Conservation (phyloP, 169 alveolate species). For the Plasmodium berghei region DNA sequence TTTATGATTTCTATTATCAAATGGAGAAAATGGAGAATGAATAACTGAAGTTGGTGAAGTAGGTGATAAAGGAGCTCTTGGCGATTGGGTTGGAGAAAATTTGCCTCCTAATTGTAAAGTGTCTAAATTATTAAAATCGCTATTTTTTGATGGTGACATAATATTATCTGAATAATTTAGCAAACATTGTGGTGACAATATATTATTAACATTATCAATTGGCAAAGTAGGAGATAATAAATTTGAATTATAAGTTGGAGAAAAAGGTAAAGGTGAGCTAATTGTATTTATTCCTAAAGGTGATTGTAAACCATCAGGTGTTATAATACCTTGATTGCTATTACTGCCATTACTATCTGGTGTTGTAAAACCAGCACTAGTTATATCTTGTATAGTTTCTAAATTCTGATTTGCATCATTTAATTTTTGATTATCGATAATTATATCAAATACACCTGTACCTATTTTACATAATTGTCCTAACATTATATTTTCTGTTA, state of each 20-base stretch:
- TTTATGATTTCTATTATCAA: conserved; percentile 28
- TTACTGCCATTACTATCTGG: conserved; percentile 79
- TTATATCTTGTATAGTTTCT: conserved; percentile 86
- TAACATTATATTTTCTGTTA: conserved; percentile 96
- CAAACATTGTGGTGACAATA: conserved; percentile 77
- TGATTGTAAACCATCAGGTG: conserved; percentile 84
- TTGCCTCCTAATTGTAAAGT: conserved; percentile 91
- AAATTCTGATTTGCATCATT: conserved; percentile 90
- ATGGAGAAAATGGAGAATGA: conserved; percentile 78
- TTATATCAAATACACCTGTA: conserved; percentile 93
- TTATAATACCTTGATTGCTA: conserved; percentile 21
- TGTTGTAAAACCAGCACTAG: conserved; percentile 84
- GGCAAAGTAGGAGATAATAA: conserved; percentile 83
- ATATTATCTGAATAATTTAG: conserved; percentile 42
- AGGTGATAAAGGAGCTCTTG: conserved; percentile 92
- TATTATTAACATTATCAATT: conserved; percentile 68
- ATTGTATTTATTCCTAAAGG: conserved; percentile 85
- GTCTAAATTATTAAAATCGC: conserved; percentile 76
- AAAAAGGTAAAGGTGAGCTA: conserved; percentile 84
- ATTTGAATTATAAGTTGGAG: conserved; percentile 86
- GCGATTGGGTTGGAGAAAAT: conserved; percentile 91
- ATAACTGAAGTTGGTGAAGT: conserved; percentile 86
- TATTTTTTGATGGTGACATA: conserved; percentile 69
- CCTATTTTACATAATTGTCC: conserved; percentile 96
- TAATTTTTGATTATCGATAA: conserved; percentile 92